These are phyloP conservation scores for Penicillium crustosum DNA, from an alignment of 2,329 filamentous ascomycete genomes.

Conservation along the genomic window DNA sequence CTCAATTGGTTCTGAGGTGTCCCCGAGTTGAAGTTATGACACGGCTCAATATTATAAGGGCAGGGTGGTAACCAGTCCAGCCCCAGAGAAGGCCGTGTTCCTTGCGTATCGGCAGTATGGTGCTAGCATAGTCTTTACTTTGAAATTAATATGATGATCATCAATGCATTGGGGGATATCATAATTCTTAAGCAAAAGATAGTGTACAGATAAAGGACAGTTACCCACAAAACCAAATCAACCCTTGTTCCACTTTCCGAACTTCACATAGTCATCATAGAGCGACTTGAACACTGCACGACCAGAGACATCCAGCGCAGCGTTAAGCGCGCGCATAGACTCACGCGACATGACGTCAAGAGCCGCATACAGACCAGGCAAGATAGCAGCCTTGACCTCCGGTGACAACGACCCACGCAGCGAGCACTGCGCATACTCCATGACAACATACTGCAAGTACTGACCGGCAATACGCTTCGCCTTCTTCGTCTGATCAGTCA, in stretches of 20 bases:
- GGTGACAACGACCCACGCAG: conserved; percentile 52
- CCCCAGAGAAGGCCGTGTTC: too few species aligned
- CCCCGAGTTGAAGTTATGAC: too few species aligned
- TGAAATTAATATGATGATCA: conserved; percentile 11
- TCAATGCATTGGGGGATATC: conserved; percentile 30
- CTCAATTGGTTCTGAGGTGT: too few species aligned
- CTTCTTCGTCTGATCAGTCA: conserved; percentile 61
- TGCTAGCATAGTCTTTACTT: too few species aligned
- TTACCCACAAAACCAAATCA: conserved; percentile 23
- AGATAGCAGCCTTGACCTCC: conserved; percentile 53
- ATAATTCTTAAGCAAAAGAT: conserved; percentile 21
- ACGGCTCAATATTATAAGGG: too few species aligned
- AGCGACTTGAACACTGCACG: conserved; percentile 54
- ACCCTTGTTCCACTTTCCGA: conserved; percentile 50
- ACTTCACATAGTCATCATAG: conserved; percentile 53
- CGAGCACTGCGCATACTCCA: conserved; percentile 56
- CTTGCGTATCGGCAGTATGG: too few species aligned
- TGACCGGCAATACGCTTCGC: conserved; percentile 58
- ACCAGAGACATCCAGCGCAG: conserved; percentile 52
- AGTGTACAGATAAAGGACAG: conserved; percentile 20
- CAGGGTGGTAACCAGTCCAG: too few species aligned
- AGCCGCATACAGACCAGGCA: conserved; percentile 54
- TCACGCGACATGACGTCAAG: conserved; percentile 54
- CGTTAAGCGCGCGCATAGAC: conserved; percentile 52
- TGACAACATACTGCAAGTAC: conserved; percentile 58